Evolutionary conservation across 495 filamentous ascomycete species (phyloP), one percentile per base, ranked within the genome.

Genomic region (Xylaria palmicola): DNA sequence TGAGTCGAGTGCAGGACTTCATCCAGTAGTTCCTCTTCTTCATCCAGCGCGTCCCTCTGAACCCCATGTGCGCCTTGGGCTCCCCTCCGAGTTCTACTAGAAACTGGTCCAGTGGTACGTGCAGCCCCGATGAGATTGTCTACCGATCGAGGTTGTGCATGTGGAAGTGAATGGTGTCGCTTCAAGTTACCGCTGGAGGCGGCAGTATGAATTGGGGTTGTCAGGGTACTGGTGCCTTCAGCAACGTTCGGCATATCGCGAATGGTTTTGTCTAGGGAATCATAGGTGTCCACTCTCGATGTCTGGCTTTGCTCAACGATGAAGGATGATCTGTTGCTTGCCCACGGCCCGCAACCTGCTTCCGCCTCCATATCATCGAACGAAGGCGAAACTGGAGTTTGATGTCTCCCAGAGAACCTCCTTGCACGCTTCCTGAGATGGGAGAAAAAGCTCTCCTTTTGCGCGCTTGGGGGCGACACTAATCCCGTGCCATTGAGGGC

Each of bases 401-500:
- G 90, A 68, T 93, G 90, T 24, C 91, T 87, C 34, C 94, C 95
- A 32, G 95, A 99, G 26, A 99, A 85, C 65, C 95, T 83, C 62
- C 95, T 86, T 7, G 95, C 95, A 24, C 92, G 87, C 74, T 99
- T 99, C 40, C 95, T 86, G 6, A 99, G 82, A 66, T 99, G 95
- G 7, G 95, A 97, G 74, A 98, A 98, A 77, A 97, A 98, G 72
- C 93, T 89, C 70, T 98, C 94, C 67, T 93, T 93, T 34, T 90
- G 89, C 15, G 79, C 89, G 59, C 82, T 84, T 7, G 76, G 84
- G 26, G 85, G 89, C 60, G 85, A 89, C 48, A 78, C 81, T 56
- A 85, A 74, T 8, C 86, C 86, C 49, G 81, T 81, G n/a, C 92
- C 94, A 74, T 92, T 97, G 37, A 98, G 78, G 49, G 90, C 90